phyloP scores from a whole-genome alignment of 2,329 filamentous ascomycete genomes.

The Aspergillus spinulosporus region DNA sequence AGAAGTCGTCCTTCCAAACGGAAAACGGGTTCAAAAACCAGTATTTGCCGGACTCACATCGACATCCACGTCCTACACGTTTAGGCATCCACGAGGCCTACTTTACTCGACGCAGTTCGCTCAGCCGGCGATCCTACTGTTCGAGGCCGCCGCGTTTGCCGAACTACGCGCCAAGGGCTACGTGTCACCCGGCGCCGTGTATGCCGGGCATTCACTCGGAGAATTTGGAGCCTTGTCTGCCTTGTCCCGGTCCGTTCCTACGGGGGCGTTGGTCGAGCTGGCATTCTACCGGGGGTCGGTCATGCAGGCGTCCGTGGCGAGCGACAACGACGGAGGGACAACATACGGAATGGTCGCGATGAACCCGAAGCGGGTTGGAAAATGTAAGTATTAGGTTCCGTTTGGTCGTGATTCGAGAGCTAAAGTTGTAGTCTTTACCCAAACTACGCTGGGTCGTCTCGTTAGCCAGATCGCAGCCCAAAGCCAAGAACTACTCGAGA shows the following conservation, averaged over 20 bases:
- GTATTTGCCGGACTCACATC: slow-evolving; percentile 79
- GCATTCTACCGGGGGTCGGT: slow-evolving; percentile 97
- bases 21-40: slow-evolving; percentile 89
- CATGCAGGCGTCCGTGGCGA: slow-evolving; percentile 97
- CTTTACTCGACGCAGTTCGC: slow-evolving; percentile 97
- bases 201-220: slow-evolving; percentile 92
- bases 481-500: slow-evolving; percentile 90
- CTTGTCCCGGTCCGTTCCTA: slow-evolving; percentile 92
- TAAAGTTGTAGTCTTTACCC: slow-evolving; percentile 91
- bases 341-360: slow-evolving; percentile 24
- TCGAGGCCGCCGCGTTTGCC: slow-evolving; percentile 98
- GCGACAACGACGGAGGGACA: slow-evolving; percentile 81
- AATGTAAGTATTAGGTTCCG: slow-evolving; percentile 13
- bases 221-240: slow-evolving; percentile 95
- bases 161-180: slow-evolving; percentile 95
- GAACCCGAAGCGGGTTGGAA: slow-evolving; percentile 22
- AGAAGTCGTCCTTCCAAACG: slow-evolving; percentile 14
- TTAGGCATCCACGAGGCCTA: slow-evolving; percentile 87
- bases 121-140: slow-evolving; percentile 89
- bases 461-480: slow-evolving; percentile 87
- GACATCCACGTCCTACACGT: slow-evolving; percentile 91
- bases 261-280: slow-evolving; percentile 90
- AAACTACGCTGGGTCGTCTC: slow-evolving; percentile 88
- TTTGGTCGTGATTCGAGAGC: slow-evolving; percentile 42
- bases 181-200: slow-evolving; percentile 88